Evolutionary conservation across 2,329 filamentous ascomycete genomes (phyloP).

Genomic region (Venturia nashicola): DNA sequence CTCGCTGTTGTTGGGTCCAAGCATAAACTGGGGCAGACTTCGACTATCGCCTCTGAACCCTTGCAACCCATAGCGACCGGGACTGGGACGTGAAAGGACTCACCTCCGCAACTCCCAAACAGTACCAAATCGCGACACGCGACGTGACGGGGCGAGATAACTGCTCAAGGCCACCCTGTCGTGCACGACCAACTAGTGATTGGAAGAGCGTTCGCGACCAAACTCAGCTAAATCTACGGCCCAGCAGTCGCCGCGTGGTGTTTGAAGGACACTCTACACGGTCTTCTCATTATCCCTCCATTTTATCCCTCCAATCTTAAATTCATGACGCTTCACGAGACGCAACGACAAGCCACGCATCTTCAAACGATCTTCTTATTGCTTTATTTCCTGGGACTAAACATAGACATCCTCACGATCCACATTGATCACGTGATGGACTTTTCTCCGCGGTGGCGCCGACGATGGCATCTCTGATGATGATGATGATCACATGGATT

Average conservation of each 20-base stretch:
- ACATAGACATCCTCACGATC: neutral
- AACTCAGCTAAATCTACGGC: neutral
- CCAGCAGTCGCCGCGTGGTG: neutral
- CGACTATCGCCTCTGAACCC: neutral
- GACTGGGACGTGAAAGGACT: neutral
- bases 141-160: neutral
- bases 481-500: neutral
- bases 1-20: slow-evolving; percentile 25
- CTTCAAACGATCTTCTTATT: neutral
- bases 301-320: neutral
- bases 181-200: neutral
- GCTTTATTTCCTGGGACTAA: neutral
- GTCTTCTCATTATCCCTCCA: too few relatives aligned
- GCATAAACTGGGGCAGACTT: neutral
- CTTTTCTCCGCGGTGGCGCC: neutral
- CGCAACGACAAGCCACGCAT: neutral
- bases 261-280: neutral
- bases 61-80: neutral
- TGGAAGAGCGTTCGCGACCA: neutral
- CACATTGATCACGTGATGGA: neutral
- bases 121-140: neutral
- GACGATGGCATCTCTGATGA: neutral
- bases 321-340: neutral
- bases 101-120: neutral
- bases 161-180: neutral